Evolutionary conservation across 257 asterid species (phyloP), one percentile per base, ranked within the genome.

Genomic region (Jacaranda mimosifolia): DNA sequence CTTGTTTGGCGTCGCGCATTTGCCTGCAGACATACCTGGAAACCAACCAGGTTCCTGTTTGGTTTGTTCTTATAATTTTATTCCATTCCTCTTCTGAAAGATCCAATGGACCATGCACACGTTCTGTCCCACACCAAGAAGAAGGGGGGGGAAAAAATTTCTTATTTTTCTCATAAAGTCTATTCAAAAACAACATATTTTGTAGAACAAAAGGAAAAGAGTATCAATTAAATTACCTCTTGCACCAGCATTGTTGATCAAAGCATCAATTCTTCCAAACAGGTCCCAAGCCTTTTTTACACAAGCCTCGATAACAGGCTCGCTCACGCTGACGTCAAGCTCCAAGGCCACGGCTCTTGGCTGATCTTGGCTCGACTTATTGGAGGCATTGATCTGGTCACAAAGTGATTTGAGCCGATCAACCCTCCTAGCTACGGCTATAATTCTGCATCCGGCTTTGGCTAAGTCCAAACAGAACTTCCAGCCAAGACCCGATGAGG

Each of bases 401-500:
- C 73, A 68, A 49, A 68, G 73, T 9, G 73, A 68, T 19, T 21
- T 2, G 7, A 68, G 73, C 19, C 18, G 35, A 7, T 68, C 73
- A 12, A 68, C 43, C 14, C 52, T 4, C 8, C 70, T 45, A 40
- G 70, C 70, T 1, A 48, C 45, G 15, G 52, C 70, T 6, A 64
- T 9, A 3, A 46, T 21, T 18, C 58, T 68, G 58, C 58, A 68
- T 1, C 73, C 73, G 6, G 57, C 73, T 5, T 68, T 68, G 58
- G 73, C 73, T 32, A 68, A 68, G 40, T 68, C 58, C 10, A 68
- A 7, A 26, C 58, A 68, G 18, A 68, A 43, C 35, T 26, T 43
- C 14, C 59, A 51, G 19, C 73, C 73, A 21, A 68, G 73, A 4
- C 73, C 73, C 6, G 73, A 68, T 1, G 73, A 68, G 4, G 73